phyloP scores from a whole-genome alignment of 495 filamentous ascomycete species.

The Penicillium macrosclerotiorum region DNA sequence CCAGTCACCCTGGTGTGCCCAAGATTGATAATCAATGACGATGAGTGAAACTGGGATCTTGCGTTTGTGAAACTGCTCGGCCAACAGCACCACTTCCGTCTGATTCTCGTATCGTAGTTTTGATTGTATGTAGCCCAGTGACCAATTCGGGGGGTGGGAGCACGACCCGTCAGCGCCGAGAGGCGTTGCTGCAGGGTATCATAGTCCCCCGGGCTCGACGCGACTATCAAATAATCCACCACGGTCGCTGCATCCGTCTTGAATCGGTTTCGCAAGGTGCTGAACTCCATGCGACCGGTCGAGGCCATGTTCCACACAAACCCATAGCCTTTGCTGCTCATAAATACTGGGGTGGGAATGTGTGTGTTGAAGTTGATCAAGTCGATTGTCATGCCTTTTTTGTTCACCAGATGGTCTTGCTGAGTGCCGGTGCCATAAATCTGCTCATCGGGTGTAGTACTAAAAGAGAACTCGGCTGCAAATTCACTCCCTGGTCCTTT shows the following conservation, averaged over 20 bases:
- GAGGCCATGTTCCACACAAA: constrained; percentile 32
- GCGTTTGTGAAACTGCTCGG: constrained; percentile 18
- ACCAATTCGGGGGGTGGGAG: constrained; percentile 29
- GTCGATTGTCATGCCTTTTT: constrained; percentile 26
- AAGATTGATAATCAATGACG: constrained; percentile 35
- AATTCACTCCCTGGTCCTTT: constrained; percentile 25
- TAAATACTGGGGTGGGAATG: constrained; percentile 26
- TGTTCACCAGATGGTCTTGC: constrained; percentile 29
- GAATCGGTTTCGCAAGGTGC: constrained; percentile 21
- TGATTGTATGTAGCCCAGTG: constrained; percentile 31
- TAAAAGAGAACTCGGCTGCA: constrained; percentile 28
- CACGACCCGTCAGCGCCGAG: constrained; percentile 26
- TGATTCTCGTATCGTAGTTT: constrained; percentile 37
- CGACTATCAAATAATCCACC: constrained; percentile 28
- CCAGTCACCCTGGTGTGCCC: constrained; percentile 37
- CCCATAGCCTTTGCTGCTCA: constrained; percentile 29
- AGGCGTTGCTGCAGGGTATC: constrained; percentile 26
- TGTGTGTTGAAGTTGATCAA: constrained; percentile 29
- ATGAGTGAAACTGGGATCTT: constrained; percentile 29
- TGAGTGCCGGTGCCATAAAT: constrained; percentile 32
- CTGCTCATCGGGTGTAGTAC: constrained; percentile 27
- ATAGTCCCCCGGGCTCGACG: constrained; percentile 21
- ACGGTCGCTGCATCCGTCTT: constrained; percentile 22
- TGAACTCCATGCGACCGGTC: constrained; percentile 29
- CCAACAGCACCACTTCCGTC: constrained; percentile 22